Percentiles rank a stretch among this genome's conserved stretches.
phyloP scores from a whole-genome alignment of 345 rosid genomes.

The Hypericum androsaemum region DNA sequence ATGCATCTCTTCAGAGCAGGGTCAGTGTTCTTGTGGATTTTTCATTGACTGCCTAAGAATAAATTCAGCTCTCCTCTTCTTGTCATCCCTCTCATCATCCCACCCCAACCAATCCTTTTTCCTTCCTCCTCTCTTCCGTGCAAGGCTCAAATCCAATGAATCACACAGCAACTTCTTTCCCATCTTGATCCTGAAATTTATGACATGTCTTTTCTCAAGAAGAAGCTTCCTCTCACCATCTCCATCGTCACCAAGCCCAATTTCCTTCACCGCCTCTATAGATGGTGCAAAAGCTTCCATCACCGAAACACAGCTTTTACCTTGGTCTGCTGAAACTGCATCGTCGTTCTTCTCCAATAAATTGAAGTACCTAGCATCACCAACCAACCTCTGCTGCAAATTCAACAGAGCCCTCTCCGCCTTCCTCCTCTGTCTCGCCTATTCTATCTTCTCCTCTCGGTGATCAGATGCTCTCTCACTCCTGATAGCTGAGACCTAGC shows the following conservation, averaged over 20 bases:
- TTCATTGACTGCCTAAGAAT: slow-evolving; percentile 79
- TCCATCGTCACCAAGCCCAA: slow-evolving; percentile 31
- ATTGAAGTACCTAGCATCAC: slow-evolving; percentile 23
- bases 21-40: slow-evolving; percentile 80
- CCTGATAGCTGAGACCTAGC: too few relatives aligned
- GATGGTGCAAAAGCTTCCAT: slow-evolving; percentile 77
- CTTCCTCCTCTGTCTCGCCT: slow-evolving; percentile 76
- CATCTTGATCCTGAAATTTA: slow-evolving; percentile 46
- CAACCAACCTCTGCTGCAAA: slow-evolving; percentile 78
- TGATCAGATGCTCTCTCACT: slow-evolving; percentile 59
- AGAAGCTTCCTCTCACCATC: slow-evolving; percentile 36
- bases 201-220: slow-evolving; percentile 41
- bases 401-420: slow-evolving; percentile 83
- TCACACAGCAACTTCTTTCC: slow-evolving; percentile 60
- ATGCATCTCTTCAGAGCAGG: slow-evolving; percentile 44
- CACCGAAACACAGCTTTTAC: slow-evolving; percentile 34
- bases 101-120: slow-evolving; percentile 30
- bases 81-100: slow-evolving; percentile 90
- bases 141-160: slow-evolving; percentile 48
- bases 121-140: slow-evolving; percentile 41
- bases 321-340: slow-evolving; percentile 30
- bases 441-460: slow-evolving; percentile 80
- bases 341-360: slow-evolving; percentile 39
- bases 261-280: slow-evolving; percentile 54
- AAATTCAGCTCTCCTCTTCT: slow-evolving; percentile 88